Base-by-base conservation (phyloP, 2,329 filamentous ascomycete genomes). In the Dendryphion nanum region DNA sequence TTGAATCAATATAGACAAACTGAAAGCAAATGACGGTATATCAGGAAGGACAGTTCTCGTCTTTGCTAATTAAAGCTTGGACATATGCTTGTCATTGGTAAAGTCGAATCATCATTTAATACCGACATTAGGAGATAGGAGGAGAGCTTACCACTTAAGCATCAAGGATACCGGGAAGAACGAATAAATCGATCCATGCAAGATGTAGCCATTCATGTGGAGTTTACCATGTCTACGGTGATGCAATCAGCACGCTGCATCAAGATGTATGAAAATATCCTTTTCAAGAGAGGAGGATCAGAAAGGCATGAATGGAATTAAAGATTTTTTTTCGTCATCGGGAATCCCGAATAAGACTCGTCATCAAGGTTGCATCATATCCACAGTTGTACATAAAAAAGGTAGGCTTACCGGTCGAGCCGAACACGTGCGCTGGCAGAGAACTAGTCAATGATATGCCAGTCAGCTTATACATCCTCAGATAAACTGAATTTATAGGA, bases 11-110 rank as follows among this genome's bases (percentile, higher is more conserved):
- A 30, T 37, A 17, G 30, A 5, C 10, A 23, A 26, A 12, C 75
- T 18, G 26, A 28, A 16, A 6, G 26, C 34, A 23, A 12, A 31
- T 23, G 40, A 18, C 37, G 45, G 37, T n/a, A n/a, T 40, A 47
- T 67, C 64, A 67, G 63, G 41, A 44, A 41, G 55, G 61, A 66
- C 63, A 49, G 52, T 50, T 61, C 47, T 67, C 63, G 64, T 79
- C 77, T 63, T 76, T 69, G 61, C 61, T 54, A 35, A 53, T 30
- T 33, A 38, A 42, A 76, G 81, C 89, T 94, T 83, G 78, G 89
- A 94, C 88, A 94, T 94, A 94, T 94, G 88, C 88, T 94, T 94
- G 89, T 94, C 88, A 81, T 82, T 84, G 69, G 75, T 78, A 77
- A 74, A 76, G 84, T 89, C 80, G 70, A 76, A 78, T 93, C 87